Percentiles rank a stretch among this genome's conserved stretches.
These are phyloP conservation scores for Aspergillus affinis DNA, from an alignment of 495 filamentous ascomycete genomes.

Conservation along the genomic window DNA sequence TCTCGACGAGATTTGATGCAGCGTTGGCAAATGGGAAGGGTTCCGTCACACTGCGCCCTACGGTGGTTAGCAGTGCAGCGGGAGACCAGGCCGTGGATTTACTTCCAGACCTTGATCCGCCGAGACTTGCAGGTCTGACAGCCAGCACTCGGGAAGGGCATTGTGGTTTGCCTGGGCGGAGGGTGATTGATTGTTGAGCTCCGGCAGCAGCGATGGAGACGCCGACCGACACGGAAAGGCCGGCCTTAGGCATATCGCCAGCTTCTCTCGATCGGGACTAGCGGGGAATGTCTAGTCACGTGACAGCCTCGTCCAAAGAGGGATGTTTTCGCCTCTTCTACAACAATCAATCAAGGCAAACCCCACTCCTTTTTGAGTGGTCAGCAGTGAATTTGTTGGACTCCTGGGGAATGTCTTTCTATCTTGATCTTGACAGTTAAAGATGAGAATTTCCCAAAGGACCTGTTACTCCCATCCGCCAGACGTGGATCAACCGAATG, in stretches of 20 bases:
- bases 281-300: background rate
- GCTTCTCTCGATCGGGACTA: background rate
- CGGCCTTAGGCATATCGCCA: background rate
- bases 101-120: constrained; percentile 1
- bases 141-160: background rate
- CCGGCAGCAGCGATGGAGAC: too few species aligned
- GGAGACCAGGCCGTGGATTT: background rate
- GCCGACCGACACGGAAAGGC: background rate
- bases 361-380: too few species aligned
- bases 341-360: too few species aligned
- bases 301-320: background rate
- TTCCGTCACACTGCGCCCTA: constrained; percentile 1
- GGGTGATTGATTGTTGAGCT: background rate
- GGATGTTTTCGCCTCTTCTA: too few species aligned
- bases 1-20: constrained; percentile 6
- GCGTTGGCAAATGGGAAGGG: constrained; percentile 3
- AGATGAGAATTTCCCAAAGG: too few species aligned
- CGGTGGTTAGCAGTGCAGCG: background rate
- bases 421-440: too few species aligned
- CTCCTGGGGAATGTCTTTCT: too few species aligned
- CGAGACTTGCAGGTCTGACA: constrained; percentile 4
- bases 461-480: too few species aligned
- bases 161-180: background rate
- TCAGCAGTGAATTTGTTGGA: too few species aligned
- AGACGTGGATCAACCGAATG: too few species aligned